phyloP scores from a whole-genome alignment of 1,284 basidiomycete species.

The Marasmius sp. region DNA sequence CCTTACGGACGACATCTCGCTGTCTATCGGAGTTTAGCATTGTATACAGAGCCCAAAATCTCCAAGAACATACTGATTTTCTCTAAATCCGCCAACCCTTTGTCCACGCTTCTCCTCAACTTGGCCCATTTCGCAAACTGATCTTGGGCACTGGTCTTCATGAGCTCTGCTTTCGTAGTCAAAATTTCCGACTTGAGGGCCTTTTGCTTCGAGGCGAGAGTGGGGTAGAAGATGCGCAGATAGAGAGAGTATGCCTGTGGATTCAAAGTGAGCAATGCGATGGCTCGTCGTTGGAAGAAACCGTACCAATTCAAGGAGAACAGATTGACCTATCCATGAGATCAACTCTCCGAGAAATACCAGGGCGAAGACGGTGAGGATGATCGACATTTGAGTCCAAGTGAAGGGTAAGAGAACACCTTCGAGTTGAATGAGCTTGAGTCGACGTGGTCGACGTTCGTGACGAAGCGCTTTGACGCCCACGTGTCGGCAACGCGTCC shows the following conservation, averaged over 20 bases:
- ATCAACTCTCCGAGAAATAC: conserved; percentile 82
- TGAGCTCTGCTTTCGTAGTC: conserved; percentile 80
- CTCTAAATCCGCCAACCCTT: conserved; percentile 92
- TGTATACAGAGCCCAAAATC: background rate
- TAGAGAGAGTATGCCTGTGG: conserved; percentile 69
- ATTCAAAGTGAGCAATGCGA: conserved; percentile 8
- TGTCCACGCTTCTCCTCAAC: conserved; percentile 88
- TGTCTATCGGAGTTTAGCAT: conserved; percentile 49
- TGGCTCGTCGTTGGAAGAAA: conserved; percentile 7
- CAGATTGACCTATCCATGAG: conserved; percentile 84
- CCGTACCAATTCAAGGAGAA: conserved; percentile 77
- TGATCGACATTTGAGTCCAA: conserved; percentile 61
- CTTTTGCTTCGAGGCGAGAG: conserved; percentile 55
- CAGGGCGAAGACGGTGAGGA: conserved; percentile 77
- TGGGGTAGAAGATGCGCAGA: conserved; percentile 61
- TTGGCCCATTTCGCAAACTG: conserved; percentile 99
- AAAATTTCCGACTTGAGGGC: conserved; percentile 79
- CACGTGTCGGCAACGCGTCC: no score
- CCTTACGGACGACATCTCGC: conserved; percentile 63
- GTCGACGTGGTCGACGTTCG: no score
- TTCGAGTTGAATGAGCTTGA: no score
- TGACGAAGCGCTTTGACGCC: no score
- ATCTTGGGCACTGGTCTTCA: conserved; percentile 92
- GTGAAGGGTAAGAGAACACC: no score
- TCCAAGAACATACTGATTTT: conserved; percentile 71